Evolutionary conservation across 2,329 filamentous ascomycete genomes (phyloP), one percentile per base, ranked within the genome.

Genomic region (Tolypocladium inflatum): DNA sequence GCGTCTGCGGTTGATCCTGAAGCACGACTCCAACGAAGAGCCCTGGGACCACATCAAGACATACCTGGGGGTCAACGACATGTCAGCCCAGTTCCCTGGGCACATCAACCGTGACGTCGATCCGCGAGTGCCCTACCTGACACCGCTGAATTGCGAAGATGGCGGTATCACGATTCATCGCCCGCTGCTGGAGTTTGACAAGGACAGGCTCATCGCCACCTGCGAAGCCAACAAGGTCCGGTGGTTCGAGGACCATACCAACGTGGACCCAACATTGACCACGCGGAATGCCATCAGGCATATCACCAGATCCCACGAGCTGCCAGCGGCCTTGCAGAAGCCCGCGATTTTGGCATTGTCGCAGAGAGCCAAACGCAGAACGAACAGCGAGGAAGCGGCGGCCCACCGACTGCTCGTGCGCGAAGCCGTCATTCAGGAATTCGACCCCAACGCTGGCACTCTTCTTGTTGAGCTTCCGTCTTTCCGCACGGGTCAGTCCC

Each of bases 211-310:
- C n/a, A 79, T 87, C 50, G 83, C 84, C 2, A 91, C 90, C 0
- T 97, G 93, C 67, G 71, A 86, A 60, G 76, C 80, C n/a, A 80
- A 86, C 62, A 73, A 78, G 0, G 74, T 95, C 11, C 73, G 76
- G 0, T 97, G 90, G 88, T 89, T 91, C 62, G 90, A 94, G 68
- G 94, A 99, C 69, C 75, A 78, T 48, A 97, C 92, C 2, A 99
- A 99, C 67, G 71, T 78, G 19, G 88, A 97, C 65, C 80, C 78
- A 10, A 91, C 86, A 0, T 74, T 95, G 59, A 96, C 94, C 0
- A 73, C 80, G 51, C 83, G 94, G 42, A 99, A 99, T 66, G 86
- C 93, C 0, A 78, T 97, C 42, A 84, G 93, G 38, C 76, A 88
- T 68, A 70, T 96, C 50, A 78, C 83, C 23, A 73, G 77, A 33